Conservation (phyloP, 768 basidiomycete species). For the Tubosaeta sp. region DNA sequence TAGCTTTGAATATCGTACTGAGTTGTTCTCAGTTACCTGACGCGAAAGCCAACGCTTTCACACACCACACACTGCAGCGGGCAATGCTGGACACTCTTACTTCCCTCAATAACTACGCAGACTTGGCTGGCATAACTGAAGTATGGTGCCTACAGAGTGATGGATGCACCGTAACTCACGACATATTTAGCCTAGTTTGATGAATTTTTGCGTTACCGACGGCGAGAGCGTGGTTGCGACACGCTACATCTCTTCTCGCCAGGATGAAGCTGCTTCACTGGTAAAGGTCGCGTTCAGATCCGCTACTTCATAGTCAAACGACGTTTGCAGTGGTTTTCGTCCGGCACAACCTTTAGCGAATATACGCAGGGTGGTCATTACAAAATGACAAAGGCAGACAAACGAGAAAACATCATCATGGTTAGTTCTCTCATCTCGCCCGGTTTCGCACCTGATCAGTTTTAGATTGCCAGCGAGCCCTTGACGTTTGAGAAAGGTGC, state of each 20-base stretch:
- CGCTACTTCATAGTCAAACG: conserved; percentile 2
- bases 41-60: conserved; percentile 71
- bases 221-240: conserved; percentile 92
- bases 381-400: conserved; percentile 93
- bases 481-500: conserved; percentile 92
- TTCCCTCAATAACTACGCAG: conserved; percentile 69
- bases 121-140: conserved; percentile 70
- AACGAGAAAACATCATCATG: conserved; percentile 95
- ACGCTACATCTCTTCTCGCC: conserved; percentile 88
- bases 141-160: conserved; percentile 32
- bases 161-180: conserved; percentile 1
- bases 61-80: conserved; percentile 62
- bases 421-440: conserved; percentile 28
- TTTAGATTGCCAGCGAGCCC: conserved; percentile 83
- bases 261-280: conserved; percentile 89
- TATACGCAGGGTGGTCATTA: conserved; percentile 86
- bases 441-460: conserved; percentile 7
- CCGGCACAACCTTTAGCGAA: conserved; percentile 91
- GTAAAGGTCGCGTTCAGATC: conserved; percentile 34
- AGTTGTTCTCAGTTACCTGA: conserved; percentile 60
- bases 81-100: conserved; percentile 90
- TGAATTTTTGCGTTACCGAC: conserved; percentile 97
- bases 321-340: conserved; percentile 77
- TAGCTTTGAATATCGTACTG: conserved; percentile 1
- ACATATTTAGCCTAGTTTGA: conserved; percentile 63